These are phyloP conservation scores for Megacollybia marginata DNA, from an alignment of 768 basidiomycete species.

Conservation along the genomic window DNA sequence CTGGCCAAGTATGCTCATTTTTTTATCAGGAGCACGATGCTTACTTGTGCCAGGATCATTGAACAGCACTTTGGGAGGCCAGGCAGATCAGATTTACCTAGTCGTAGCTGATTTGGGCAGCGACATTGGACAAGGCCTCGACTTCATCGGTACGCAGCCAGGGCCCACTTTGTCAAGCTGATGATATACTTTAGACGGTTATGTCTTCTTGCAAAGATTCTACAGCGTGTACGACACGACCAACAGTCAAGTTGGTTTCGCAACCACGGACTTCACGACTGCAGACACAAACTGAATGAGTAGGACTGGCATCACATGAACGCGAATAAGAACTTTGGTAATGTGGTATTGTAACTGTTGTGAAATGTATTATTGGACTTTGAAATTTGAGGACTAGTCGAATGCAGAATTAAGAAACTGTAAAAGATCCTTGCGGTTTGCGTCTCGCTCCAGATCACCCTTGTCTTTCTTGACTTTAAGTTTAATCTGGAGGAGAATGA, in stretches of 20 bases:
- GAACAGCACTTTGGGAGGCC: constrained; percentile 53
- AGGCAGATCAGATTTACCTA: constrained; percentile 42
- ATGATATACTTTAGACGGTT: constrained; percentile 33
- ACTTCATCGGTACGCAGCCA: constrained; percentile 48
- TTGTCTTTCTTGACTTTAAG: constrained; percentile 56
- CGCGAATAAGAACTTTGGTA: not conserved
- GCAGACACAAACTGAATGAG: constrained; percentile 24
- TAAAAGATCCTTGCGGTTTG: constrained; percentile 44
- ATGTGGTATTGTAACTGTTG: not conserved
- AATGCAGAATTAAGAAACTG: constrained; percentile 51
- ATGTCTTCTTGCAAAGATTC: constrained; percentile 53
- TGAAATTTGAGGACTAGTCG: constrained; percentile 12
- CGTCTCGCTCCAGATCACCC: constrained; percentile 48
- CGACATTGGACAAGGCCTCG: constrained; percentile 46
- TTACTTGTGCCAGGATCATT: constrained; percentile 15
- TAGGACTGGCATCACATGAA: not conserved
- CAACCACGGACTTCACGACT: constrained; percentile 27
- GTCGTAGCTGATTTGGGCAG: constrained; percentile 47
- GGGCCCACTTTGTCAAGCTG: not conserved
- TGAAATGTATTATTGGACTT: not conserved
- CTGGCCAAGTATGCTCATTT: constrained; percentile 50
- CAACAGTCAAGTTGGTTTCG: constrained; percentile 29
- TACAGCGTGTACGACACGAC: constrained; percentile 47
- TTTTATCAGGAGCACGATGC: not conserved
- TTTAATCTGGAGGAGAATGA: constrained; percentile 39